These are phyloP conservation scores for Fusarium piperis DNA, from an alignment of 2,329 filamentous ascomycete species.

Conservation along the genomic window DNA sequence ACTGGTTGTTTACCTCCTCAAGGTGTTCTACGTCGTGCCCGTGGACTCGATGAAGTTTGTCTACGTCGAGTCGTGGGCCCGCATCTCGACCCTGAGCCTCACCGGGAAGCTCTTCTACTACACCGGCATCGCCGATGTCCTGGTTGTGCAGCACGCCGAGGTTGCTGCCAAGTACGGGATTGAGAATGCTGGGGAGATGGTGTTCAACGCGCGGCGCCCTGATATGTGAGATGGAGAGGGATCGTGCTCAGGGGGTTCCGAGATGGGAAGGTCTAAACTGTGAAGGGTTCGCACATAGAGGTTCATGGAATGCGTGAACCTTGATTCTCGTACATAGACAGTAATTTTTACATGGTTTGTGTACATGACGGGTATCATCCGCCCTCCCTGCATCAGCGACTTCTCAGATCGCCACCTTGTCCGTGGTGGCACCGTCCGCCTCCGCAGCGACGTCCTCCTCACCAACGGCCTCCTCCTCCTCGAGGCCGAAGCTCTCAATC, in stretches of 20 bases:
- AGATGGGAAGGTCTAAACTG: constrained; percentile 25
- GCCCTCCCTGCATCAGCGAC: background rate
- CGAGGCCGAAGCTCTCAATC: constrained; percentile 55
- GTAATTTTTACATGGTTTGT: constrained; percentile 37
- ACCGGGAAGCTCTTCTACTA: constrained; percentile 80
- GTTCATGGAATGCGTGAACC: constrained; percentile 26
- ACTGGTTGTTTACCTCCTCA: constrained; percentile 59
- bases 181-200: constrained; percentile 51
- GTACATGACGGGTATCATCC: constrained; percentile 38
- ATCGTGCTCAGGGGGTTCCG: background rate
- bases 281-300: background rate
- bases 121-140: constrained; percentile 74
- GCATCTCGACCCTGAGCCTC: constrained; percentile 83
- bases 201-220: constrained; percentile 50
- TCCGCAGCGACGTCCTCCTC: constrained; percentile 37
- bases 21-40: constrained; percentile 56
- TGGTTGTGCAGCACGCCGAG: constrained; percentile 82
- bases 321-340: constrained; percentile 36
- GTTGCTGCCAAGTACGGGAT: constrained; percentile 62
- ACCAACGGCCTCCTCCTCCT: constrained; percentile 44
- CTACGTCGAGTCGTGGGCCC: constrained; percentile 93
- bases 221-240: constrained; percentile 27
- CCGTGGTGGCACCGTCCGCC: constrained; percentile 25
- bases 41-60: constrained; percentile 74
- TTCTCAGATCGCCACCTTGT: constrained; percentile 25